phyloP scores from a whole-genome alignment of 805 yeast genomes.

The Pichia manshurica region DNA sequence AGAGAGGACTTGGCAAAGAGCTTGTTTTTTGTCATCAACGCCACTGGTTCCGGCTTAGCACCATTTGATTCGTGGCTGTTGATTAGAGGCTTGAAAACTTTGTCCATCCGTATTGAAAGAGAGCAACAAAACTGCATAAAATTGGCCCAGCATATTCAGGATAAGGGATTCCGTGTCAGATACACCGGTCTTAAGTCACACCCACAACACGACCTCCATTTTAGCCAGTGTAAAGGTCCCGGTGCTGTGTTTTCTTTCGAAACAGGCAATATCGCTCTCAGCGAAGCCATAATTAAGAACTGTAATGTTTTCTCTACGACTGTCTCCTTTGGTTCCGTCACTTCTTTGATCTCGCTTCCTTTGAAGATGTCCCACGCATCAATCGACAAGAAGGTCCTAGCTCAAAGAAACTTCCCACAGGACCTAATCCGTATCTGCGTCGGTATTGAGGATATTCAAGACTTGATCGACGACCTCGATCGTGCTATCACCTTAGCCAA shows the following conservation, averaged over 20 bases:
- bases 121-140: conserved; percentile 77
- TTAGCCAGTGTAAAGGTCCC: conserved; percentile 69
- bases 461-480: conserved; percentile 74
- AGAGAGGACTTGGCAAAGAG: conserved; percentile 58
- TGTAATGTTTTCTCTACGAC: conserved; percentile 81
- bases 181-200: conserved; percentile 81
- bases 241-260: conserved; percentile 90
- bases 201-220: conserved; percentile 77
- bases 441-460: conserved; percentile 82
- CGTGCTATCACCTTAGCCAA: conserved; percentile 66
- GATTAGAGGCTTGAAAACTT: conserved; percentile 81
- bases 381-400: conserved; percentile 79
- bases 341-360: conserved; percentile 88
- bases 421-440: conserved; percentile 85
- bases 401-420: conserved; percentile 86
- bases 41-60: conserved; percentile 85
- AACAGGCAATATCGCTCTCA: conserved; percentile 65
- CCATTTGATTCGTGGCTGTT: conserved; percentile 93
- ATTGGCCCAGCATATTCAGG: conserved; percentile 68
- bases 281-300: conserved; percentile 68
- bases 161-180: conserved; percentile 67
- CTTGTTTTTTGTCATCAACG: conserved; percentile 72
- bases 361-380: conserved; percentile 98
- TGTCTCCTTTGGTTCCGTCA: conserved; percentile 92
- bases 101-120: conserved; percentile 78